phyloP scores from a whole-genome alignment of 768 basidiomycete species.

The Podaxis rugospora region DNA sequence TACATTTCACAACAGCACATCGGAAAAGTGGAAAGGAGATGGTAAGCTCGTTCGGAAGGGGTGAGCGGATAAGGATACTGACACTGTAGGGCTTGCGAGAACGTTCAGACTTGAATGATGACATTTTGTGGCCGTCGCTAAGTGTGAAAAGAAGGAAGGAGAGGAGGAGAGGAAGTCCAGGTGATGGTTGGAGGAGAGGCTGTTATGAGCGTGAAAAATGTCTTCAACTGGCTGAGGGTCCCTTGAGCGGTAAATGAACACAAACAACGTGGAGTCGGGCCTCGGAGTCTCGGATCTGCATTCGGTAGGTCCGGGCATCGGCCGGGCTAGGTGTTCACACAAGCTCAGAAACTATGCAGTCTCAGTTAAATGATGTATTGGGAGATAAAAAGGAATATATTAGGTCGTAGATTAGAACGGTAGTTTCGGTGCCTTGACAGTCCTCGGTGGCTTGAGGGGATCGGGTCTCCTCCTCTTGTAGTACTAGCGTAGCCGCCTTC shows the following conservation, averaged over 20 bases:
- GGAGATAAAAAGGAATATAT: constrained; percentile 3
- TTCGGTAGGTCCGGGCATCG: background rate
- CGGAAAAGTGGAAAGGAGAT: background rate
- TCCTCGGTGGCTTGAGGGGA: constrained; percentile 51
- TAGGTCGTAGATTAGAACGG: constrained; percentile 43
- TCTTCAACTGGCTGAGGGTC: background rate
- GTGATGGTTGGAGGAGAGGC: constrained; percentile 12
- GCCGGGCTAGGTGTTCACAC: background rate
- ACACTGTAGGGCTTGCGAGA: constrained; percentile 26
- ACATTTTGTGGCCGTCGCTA: constrained; percentile 14
- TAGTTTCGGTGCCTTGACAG: constrained; percentile 48
- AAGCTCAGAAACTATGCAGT: background rate
- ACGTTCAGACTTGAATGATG: constrained; percentile 19
- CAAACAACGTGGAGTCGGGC: constrained; percentile 3
- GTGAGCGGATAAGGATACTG: constrained; percentile 2
- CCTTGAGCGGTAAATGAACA: constrained; percentile 2
- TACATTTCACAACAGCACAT: constrained; percentile 17
- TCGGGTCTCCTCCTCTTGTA: constrained; percentile 49
- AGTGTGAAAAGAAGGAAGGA: constrained; percentile 1
- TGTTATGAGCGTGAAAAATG: background rate
- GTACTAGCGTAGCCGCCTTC: constrained; percentile 26
- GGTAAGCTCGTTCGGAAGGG: background rate
- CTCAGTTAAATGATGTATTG: background rate
- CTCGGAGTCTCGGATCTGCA: background rate
- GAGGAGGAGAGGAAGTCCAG: constrained; percentile 11